A percentile compares a stretch with the other conserved stretches of the same genome.
These are phyloP conservation scores for Inonotus obliquus DNA, from an alignment of 1,284 basidiomycete species.

Conservation along the genomic window DNA sequence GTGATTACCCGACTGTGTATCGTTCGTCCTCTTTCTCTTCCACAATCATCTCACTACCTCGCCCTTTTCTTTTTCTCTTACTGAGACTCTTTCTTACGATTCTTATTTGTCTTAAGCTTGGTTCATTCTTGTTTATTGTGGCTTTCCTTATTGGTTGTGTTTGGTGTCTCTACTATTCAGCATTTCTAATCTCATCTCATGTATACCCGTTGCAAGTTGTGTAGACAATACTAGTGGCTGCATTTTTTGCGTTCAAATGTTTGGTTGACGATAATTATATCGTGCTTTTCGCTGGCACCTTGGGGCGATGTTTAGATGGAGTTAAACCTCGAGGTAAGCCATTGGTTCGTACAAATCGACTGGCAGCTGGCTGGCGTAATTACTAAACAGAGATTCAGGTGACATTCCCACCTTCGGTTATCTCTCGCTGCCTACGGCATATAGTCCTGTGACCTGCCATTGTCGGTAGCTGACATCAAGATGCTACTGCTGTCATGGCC, in stretches of 20 bases:
- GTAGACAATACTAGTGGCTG: slow-evolving; percentile 9
- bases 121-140: not conserved
- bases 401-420: too few species aligned
- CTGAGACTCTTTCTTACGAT: not conserved
- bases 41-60: not conserved
- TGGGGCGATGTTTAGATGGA: too few species aligned
- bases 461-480: too few species aligned
- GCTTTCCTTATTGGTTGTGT: slow-evolving; percentile 1
- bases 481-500: too few species aligned
- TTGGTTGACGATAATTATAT: too few species aligned
- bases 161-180: slow-evolving; percentile 1
- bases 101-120: not conserved
- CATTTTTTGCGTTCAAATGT: not conserved
- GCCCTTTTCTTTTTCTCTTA: slow-evolving; percentile 1
- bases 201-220: slow-evolving; percentile 13
- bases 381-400: too few species aligned
- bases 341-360: too few species aligned
- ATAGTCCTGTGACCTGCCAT: too few species aligned
- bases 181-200: slow-evolving; percentile 2
- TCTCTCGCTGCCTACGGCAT: not conserved
- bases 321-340: too few species aligned
- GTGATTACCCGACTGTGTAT: slow-evolving; percentile 6
- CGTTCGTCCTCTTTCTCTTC: not conserved
- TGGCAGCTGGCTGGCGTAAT: too few species aligned
- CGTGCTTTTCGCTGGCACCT: too few species aligned